Conservation (phyloP, 2,329 filamentous ascomycete genomes). For the Pseudogymnoascus sp. region DNA sequence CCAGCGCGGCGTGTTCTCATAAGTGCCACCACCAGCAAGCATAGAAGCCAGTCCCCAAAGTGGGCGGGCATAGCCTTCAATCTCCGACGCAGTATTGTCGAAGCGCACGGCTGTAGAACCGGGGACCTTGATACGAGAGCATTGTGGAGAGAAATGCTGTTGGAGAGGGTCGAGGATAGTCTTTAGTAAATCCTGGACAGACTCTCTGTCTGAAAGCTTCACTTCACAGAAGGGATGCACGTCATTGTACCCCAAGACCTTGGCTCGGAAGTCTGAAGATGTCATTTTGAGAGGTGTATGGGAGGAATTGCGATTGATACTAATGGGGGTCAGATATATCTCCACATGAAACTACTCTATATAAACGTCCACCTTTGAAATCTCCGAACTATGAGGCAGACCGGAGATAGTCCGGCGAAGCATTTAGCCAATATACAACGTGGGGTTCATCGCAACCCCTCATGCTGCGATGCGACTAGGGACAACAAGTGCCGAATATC, state of each 20-base stretch:
- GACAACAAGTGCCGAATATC: background rate
- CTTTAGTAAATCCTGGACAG: slow-evolving; percentile 55
- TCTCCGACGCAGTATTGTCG: slow-evolving; percentile 69
- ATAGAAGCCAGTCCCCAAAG: slow-evolving; percentile 70
- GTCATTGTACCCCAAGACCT: slow-evolving; percentile 43
- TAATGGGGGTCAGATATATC: background rate
- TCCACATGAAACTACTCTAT: slow-evolving; percentile 6
- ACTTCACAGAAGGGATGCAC: slow-evolving; percentile 52
- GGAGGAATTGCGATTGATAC: background rate
- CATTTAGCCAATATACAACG: slow-evolving; percentile 7
- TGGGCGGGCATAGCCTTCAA: slow-evolving; percentile 70
- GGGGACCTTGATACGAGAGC: slow-evolving; percentile 59
- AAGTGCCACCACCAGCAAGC: slow-evolving; percentile 61
- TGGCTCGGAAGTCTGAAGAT: background rate
- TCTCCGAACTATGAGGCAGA: background rate
- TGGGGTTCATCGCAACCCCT: slow-evolving; percentile 1
- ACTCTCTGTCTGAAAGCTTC: slow-evolving; percentile 44
- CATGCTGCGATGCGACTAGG: background rate
- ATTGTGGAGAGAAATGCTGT: slow-evolving; percentile 62
- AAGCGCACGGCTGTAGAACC: slow-evolving; percentile 70
- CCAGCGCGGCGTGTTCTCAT: slow-evolving; percentile 59
- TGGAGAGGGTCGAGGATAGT: slow-evolving; percentile 65
- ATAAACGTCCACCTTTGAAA: background rate
- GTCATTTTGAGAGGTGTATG: background rate
- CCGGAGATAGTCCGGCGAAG: background rate